Evolutionary conservation across 148 eudicot genomes (phyloP), one percentile per base, ranked within the genome.

Genomic region (Beta vulgaris): DNA sequence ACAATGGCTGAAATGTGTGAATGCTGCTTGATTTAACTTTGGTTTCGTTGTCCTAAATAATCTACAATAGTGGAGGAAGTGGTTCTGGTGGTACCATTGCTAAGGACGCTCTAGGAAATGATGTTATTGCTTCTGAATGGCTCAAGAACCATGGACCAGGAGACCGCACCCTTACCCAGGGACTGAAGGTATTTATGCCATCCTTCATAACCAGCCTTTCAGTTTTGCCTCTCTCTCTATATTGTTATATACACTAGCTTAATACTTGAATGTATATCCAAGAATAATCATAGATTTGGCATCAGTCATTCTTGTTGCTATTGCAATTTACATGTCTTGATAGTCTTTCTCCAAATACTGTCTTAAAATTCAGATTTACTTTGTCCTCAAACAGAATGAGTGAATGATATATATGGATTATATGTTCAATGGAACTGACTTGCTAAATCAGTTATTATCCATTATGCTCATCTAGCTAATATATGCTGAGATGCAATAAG

Each of bases 31-130:
- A 39, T 1, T 68, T 59, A 61, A 51, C 23, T 54, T 25, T 44
- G 43, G 28, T 3, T 23, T 6, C 44, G 9, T 46, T 73, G 16
- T 48, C 28, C 1, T 35, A 48, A 63, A 64, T 51, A 35, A 39
- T 59, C 32, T 28, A 66, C n/a, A 73, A 74, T 77, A 91, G 92
- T 48, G 46, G 80, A 44, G 87, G 87, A 49, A 79, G 86, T 65
- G 85, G 77, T 34, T 37, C 85, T 25, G 92, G 85, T 57, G 97
- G 97, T 53, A 84, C 79, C 0, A 63, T 84, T 16, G 97, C 97
- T 10, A 92, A 90, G 81, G 97, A 92, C 40, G 97, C 97, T 10
- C 79, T 88, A 2, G 97, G 97, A 29, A 92, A 92, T 59, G 97
- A 92, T 78, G 80, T 92, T 12, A 14, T 87, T 75, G 97, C 86